Conservation (phyloP, 164 flowering plant species). For the Saururus chinensis region DNA sequence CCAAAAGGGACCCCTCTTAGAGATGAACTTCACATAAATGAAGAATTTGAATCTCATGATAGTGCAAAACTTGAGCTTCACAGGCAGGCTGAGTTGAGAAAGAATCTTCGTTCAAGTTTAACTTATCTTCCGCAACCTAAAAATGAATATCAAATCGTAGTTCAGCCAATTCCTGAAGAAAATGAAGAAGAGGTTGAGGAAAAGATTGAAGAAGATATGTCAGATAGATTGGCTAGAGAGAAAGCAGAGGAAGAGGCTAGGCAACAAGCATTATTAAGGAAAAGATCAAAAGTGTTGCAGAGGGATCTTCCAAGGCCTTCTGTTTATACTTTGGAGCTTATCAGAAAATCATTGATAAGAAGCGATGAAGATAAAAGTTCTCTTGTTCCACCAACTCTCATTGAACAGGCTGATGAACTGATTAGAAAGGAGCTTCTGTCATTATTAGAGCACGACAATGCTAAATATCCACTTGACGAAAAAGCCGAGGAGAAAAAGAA, state of each 20-base stretch:
- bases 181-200: constrained; percentile 85
- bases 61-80: constrained; percentile 57
- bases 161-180: constrained; percentile 70
- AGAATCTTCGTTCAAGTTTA: constrained; percentile 65
- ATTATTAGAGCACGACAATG: constrained; percentile 90
- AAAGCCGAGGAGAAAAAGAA: constrained; percentile 66
- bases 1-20: constrained; percentile 89
- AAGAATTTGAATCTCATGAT: constrained; percentile 67
- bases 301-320: constrained; percentile 98
- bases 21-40: constrained; percentile 93
- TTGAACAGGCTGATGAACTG: constrained; percentile 95
- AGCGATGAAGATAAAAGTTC: constrained; percentile 91
- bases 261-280: constrained; percentile 72
- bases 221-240: constrained; percentile 83
- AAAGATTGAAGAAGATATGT: constrained; percentile 95
- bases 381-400: constrained; percentile 77
- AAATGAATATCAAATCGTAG: constrained; percentile 85
- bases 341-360: constrained; percentile 59
- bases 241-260: constrained; percentile 91
- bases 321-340: constrained; percentile 66
- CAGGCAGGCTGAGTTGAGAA: constrained; percentile 70
- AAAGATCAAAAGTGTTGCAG: constrained; percentile 96
- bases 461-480: constrained; percentile 86
- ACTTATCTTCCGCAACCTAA: constrained; percentile 82
- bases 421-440: constrained; percentile 72